These are phyloP conservation scores for Pichia rugopelliculosa DNA, from an alignment of 805 yeast species.

Conservation along the genomic window DNA sequence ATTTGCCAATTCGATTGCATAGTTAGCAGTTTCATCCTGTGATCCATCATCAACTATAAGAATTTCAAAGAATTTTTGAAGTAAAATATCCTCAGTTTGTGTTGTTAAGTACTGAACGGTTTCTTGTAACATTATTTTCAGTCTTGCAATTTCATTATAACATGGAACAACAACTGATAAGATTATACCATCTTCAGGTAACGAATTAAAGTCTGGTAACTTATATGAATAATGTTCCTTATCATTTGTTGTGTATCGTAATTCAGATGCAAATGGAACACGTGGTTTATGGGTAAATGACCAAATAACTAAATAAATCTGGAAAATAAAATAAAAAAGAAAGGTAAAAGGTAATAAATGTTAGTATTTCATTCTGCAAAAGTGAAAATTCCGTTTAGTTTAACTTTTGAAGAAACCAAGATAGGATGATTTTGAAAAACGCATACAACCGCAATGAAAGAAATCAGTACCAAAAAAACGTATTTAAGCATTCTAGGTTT, in stretches of 20 bases:
- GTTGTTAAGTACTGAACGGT: constrained; percentile 45
- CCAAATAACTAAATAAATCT: constrained; percentile 24
- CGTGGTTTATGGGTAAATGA: constrained; percentile 61
- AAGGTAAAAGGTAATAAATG: not conserved
- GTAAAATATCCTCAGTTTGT: constrained; percentile 1
- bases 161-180: constrained; percentile 89
- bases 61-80: constrained; percentile 52
- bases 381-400: not conserved
- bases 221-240: constrained; percentile 22
- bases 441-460: not conserved
- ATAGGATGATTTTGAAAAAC: not conserved
- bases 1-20: constrained; percentile 56
- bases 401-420: too few species aligned
- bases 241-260: constrained; percentile 45
- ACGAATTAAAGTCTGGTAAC: constrained; percentile 29
- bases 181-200: constrained; percentile 36
- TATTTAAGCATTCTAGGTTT: not conserved
- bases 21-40: constrained; percentile 66
- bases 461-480: not conserved
- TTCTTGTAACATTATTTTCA: constrained; percentile 66
- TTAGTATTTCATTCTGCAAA: not conserved
- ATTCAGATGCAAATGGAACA: constrained; percentile 43
- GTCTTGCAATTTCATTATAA: constrained; percentile 74
- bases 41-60: constrained; percentile 91
- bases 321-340: not conserved